Base-by-base conservation (phyloP, 2,329 filamentous ascomycete genomes). In the Neofusicoccum parvum region DNA sequence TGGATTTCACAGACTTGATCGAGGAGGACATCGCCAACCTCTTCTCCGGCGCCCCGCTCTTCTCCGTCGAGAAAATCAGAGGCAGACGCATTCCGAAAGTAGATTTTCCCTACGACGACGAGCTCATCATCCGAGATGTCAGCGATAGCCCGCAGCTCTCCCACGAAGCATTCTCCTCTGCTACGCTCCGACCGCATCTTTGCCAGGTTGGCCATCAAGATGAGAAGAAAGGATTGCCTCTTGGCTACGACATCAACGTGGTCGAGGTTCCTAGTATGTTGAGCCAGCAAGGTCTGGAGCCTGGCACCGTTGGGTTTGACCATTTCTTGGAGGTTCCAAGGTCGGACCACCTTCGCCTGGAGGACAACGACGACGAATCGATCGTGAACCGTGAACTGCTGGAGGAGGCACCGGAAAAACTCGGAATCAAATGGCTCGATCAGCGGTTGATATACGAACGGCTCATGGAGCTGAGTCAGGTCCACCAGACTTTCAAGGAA, bases 1-100 rank as follows among this genome's bases (percentile, higher is more conserved):
- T 62, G 51, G 39, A 63, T 45, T 15, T 37, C 23, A 15, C 83
- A 65, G 63, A 43, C 56, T 80, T 90, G 66, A 83, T 78, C 70
- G 82, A 86, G 51, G 79, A 81, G 46, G 87, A 90, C 69, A 79
- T 92, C 60, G 87, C 89, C 77, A 87, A 87, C 75, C 83, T 92
- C 71, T 92, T 92, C 80, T 90, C 89, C 32, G 89, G 90, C n/a
- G 90, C 90, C 49, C 90, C 90, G 68, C 88, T 91, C 74, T 92
- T 89, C 79, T 88, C 87, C 74, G 84, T 86, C 69, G 83, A 86
- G 62, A 84, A 82, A 66, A 84, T 87, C 70, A 85, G 85, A 82
- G 73, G 84, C 83, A 66, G 86, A 83, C 85, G 86, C 23, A 84
- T 87, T 70, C 88, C 89, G 23, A 86, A 82, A 56, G 87, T 89